phyloP scores from a whole-genome alignment of 2,329 filamentous ascomycete species.

The Aspergillus sp. region DNA sequence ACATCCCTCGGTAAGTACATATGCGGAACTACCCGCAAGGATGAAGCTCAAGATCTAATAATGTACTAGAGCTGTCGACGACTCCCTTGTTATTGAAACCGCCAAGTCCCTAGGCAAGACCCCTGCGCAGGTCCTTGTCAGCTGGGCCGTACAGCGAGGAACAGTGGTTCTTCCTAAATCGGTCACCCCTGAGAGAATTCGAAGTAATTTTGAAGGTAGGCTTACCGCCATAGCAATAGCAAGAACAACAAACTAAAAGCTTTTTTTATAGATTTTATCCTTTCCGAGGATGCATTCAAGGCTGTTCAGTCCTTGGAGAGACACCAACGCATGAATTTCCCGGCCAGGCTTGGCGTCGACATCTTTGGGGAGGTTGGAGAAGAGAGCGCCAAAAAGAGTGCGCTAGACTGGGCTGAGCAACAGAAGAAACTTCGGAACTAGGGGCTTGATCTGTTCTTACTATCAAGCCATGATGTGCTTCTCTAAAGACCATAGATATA shows the following conservation, averaged over 20 bases:
- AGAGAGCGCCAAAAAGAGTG: slow-evolving; percentile 11
- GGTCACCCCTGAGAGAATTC: slow-evolving; percentile 14
- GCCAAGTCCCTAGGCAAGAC: slow-evolving; percentile 12
- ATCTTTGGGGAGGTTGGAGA: slow-evolving; percentile 17
- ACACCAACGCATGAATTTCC: slow-evolving; percentile 17
- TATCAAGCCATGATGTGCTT: background rate
- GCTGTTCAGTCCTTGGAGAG: slow-evolving; percentile 14
- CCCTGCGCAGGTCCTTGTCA: slow-evolving; percentile 13
- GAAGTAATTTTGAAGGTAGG: slow-evolving; percentile 15
- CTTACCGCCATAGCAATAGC: accelerated
- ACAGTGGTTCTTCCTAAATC: slow-evolving; percentile 17
- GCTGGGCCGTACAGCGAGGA: slow-evolving; percentile 18
- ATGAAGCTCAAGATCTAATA: background rate
- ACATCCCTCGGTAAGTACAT: slow-evolving; percentile 12
- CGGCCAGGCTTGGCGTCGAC: slow-evolving; percentile 14
- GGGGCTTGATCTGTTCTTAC: background rate
- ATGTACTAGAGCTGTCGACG: slow-evolving; percentile 13
- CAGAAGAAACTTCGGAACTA: slow-evolving; percentile 7
- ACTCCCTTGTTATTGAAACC: slow-evolving; percentile 11
- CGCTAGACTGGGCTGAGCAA: slow-evolving; percentile 14
- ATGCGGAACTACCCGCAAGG: background rate
- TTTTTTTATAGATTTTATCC: slow-evolving; percentile 10
- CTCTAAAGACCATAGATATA: background rate
- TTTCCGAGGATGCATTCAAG: slow-evolving; percentile 12
- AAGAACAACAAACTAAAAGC: too few relatives aligned